Evolutionary conservation across 148 eudicot species (phyloP), one percentile per base, ranked within the genome.

Genomic region (Heliamphora exappendiculata): DNA sequence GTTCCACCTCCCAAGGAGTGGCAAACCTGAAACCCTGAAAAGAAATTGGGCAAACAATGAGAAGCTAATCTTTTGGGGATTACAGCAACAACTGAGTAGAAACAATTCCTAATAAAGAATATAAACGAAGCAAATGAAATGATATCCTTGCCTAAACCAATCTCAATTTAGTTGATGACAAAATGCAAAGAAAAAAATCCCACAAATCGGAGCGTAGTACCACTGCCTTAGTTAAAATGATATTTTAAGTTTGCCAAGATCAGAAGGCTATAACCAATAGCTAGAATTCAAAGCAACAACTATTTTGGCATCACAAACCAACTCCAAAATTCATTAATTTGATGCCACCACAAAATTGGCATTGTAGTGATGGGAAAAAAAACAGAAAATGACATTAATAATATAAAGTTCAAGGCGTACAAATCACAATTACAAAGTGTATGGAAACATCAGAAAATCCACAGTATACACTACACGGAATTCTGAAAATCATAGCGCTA

Each of bases 1-100:
- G 64, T 59, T 28, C 64, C 64, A 59, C 64, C 64, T 59, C 64
- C 64, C 36, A 59, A 59, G 64, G 64, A 59, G 34, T 59, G 64
- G 4, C 64, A 59, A 59, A 59, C 64, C 64, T 59, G 64, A 26
- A 59, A 59, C 33, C 64, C 64, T 59, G 64, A 59, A 26, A 11
- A 59, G 14, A 59, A 26, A 28, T 26, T 3, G 64, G 12, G 13
- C 64, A 59, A 59, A 34, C 34, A 29, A 59, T 59, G 64, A 10
- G 33, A 58, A 22, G 26, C 26, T 58, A 22, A 31, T 58, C 13
- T 22, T 58, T 58, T 58, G 63, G 3, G 28, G 64, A 59, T 59
- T 59, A 28, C 34, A 59, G 28, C 17, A 58, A 33, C 64, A 7
- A 11, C 24, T 33, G 12, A 28, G 33, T 13, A 0, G 34, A 28